Evolutionary conservation across 2,329 filamentous ascomycete species (phyloP), one percentile per base, ranked within the genome.

Genomic region (Botryotinia convoluta): DNA sequence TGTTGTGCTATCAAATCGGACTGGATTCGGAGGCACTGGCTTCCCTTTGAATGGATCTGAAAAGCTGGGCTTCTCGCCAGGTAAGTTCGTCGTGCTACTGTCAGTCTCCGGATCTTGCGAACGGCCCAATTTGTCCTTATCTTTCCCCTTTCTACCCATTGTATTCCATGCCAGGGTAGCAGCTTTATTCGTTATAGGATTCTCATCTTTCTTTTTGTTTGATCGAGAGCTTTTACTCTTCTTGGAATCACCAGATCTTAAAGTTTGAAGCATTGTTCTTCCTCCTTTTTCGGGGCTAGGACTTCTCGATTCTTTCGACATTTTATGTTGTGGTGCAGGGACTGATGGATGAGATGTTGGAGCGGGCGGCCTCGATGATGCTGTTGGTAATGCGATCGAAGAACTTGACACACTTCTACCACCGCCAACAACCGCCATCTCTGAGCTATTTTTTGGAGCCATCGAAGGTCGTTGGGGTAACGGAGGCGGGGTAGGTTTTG

Each of bases 251-350:
- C 83, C 83, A 12, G 86, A 84, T 64, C 89, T 86, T 16, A 91
- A 79, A 0, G 89, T 91, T 18, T 88, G 90, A 71, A 88, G 84
- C 87, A 91, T 88, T 1, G 85, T 88, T 74, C 89, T 86, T 63
- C 29, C 51, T 44, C 74, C 75, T 77, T 87, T 90, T 65, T 90
- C 89, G 4, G 88, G 88, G 74, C 88, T 90, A 26, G 85, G 82
- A n/a, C 87, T 85, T 70, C 87, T 84, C 22, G 84, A 81, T 1
- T 76, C 54, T 61, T 80, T 81, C 72, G 83, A 85, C 69, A 75
- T 77, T 20, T 72, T 72, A 26, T 69, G 71, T 18, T 42, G 48
- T 45, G 48, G 71, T 29, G 78, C 76, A 60, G 76, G 76, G n/a
- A 74, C 75, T 26, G 78, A 68, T 20, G 74, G 74, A 59, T 77